Evolutionary conservation across 306 rosid species (phyloP).

Genomic region (Prosopis cineraria): DNA sequence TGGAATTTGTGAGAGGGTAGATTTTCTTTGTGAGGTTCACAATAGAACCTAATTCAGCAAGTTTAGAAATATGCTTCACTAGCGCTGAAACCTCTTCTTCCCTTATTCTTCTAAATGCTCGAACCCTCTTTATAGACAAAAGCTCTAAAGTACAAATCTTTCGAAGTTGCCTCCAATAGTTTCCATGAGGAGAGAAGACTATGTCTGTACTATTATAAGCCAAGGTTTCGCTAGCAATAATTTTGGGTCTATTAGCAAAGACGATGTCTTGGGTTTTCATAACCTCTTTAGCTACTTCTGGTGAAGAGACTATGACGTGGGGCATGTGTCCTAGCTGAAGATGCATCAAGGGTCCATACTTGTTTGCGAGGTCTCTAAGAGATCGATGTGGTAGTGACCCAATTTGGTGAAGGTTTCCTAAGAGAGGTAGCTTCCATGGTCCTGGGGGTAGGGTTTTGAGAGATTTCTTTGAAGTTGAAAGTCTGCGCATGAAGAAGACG

Average conservation of each 20-base stretch:
- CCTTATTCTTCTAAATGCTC: background rate
- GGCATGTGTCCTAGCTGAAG: conserved; percentile 1
- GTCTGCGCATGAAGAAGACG: too few species aligned
- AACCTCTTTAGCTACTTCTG: background rate
- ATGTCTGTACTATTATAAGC: background rate
- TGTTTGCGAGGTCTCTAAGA: background rate
- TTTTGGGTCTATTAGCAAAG: conserved; percentile 12
- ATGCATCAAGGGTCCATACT: conserved; percentile 9
- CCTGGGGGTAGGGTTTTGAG: too few species aligned
- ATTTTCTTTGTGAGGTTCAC: background rate
- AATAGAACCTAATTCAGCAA: background rate
- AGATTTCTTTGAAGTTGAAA: background rate
- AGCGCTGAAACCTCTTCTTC: background rate
- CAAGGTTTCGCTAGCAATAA: background rate
- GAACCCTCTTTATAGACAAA: background rate
- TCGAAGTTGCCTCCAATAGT: background rate
- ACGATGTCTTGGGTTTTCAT: background rate
- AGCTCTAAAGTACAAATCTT: background rate
- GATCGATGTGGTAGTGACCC: conserved; percentile 1
- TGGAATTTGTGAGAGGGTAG: background rate
- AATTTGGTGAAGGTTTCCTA: conserved; percentile 17
- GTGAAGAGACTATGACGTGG: conserved; percentile 16
- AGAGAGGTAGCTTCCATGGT: conserved; percentile 15
- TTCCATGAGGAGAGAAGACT: background rate
- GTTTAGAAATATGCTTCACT: background rate